phyloP scores from a whole-genome alignment of 805 yeast genomes.

The Sungouiella blattae region DNA sequence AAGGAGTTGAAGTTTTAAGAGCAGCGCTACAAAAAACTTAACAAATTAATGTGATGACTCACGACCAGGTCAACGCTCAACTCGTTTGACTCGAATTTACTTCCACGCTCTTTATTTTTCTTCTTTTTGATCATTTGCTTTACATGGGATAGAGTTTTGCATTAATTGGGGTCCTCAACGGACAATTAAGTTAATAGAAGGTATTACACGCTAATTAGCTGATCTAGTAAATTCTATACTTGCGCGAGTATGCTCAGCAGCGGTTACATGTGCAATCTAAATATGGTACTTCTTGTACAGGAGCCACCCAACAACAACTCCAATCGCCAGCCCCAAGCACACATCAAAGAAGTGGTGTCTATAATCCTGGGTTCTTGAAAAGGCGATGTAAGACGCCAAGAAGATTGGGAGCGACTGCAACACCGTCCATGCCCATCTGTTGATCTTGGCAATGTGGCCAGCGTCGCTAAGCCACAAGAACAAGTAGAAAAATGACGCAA shows the following conservation, averaged over 20 bases:
- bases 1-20: slow-evolving; percentile 63
- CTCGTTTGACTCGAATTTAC: slow-evolving; percentile 36
- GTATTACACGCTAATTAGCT: slow-evolving; percentile 1
- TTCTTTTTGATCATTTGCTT: slow-evolving; percentile 20
- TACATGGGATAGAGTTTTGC: slow-evolving; percentile 40
- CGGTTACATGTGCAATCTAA: too few species aligned
- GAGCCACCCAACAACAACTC: slow-evolving; percentile 16
- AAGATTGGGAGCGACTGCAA: too few species aligned
- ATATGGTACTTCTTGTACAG: slow-evolving; percentile 6
- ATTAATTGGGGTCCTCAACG: slow-evolving; percentile 48
- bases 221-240: too few species aligned
- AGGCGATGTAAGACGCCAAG: slow-evolving; percentile 29
- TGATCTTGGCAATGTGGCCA: not conserved
- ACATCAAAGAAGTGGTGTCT: slow-evolving; percentile 36
- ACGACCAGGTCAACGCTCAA: slow-evolving; percentile 39
- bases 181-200: slow-evolving; percentile 28
- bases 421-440: too few species aligned
- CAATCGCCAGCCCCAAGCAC: slow-evolving; percentile 25
- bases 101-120: slow-evolving; percentile 12
- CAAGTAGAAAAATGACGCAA: slow-evolving; percentile 31
- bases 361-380: slow-evolving; percentile 33
- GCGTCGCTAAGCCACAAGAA: slow-evolving; percentile 26
- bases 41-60: slow-evolving; percentile 43
- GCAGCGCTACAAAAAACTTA: slow-evolving; percentile 4
- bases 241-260: too few species aligned